Evolutionary conservation across 2,329 filamentous ascomycete genomes (phyloP), one percentile per base, ranked within the genome.

Genomic region (Claviceps quebecensis): DNA sequence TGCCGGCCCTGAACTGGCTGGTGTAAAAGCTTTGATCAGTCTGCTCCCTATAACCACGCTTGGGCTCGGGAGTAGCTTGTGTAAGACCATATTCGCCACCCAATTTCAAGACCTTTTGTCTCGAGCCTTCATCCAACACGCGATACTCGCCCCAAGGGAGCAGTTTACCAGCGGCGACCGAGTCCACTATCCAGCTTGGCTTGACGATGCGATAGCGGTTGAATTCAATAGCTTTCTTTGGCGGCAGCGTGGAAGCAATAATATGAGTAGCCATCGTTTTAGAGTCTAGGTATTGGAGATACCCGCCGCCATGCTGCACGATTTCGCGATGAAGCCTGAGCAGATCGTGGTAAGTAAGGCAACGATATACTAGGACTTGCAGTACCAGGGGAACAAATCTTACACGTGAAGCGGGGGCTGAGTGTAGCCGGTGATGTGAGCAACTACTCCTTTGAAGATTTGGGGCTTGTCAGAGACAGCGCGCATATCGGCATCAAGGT

Each of bases 221-320:
- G 62, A 95, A 96, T 57, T 98, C 93, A 50, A 91, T 80, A 29
- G 81, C 81, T 67, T 98, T 98, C 70, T 96, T 97, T 0, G 88
- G 90, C 0, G 93, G 93, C 22, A 98, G 72, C 50, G 80, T 84
- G 49, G 88, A 91, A 3, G 91, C 90, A 59, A 98, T 89, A 58
- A 98, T 95, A 64, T 98, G 91, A 1, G 94, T 98, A 0, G 89
- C 91, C 64, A 86, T 84, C 1, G 91, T 97, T 71, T 98, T 98
- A 39, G 83, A 86, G 65, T 96, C 90, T 11, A 98, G 72, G 61
- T 97, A 97, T 65, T 98, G 93, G 55, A 96, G 76, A 59, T 95
- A 97, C 0, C 86, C 87, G 36, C 90, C 94, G n/a, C 93, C 93
- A 77, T 97, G 83, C 59, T 85, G 80, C 17, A 98, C 91, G 52